A percentile compares a stretch with the other conserved stretches of the same genome.
Evolutionary conservation across 345 rosid species (phyloP).

Genomic region (Anacardium occidentale): DNA sequence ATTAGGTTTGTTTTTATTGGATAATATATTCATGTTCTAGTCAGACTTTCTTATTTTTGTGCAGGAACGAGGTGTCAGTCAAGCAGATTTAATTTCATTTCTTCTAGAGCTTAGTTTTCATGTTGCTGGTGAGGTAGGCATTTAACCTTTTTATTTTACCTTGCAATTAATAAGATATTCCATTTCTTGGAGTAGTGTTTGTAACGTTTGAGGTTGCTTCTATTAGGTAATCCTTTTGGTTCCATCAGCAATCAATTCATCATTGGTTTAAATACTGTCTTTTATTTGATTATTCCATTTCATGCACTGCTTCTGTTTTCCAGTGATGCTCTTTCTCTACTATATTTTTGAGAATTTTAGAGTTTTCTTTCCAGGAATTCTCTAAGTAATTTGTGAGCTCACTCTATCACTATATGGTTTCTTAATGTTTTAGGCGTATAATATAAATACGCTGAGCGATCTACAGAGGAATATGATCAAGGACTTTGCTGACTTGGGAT

Average conservation of each 20-base stretch:
- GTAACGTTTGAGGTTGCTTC: neutral
- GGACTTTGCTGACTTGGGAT: conserved; percentile 94
- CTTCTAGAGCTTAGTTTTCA: conserved; percentile 98
- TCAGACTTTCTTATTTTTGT: conserved; percentile 24
- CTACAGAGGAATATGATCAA: conserved; percentile 59
- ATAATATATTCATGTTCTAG: neutral
- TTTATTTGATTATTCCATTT: neutral
- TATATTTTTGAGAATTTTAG: conserved; percentile 10
- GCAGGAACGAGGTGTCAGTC: conserved; percentile 85
- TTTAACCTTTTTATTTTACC: neutral
- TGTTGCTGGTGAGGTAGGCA: conserved; percentile 74
- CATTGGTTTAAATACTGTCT: neutral
- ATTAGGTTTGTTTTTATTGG: neutral
- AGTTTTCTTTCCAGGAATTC: neutral
- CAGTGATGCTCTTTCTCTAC: neutral
- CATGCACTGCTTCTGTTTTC: neutral
- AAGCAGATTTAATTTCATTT: conserved; percentile 86
- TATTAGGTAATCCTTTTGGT: conserved; percentile 4
- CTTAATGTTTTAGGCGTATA: conserved; percentile 63
- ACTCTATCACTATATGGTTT: conserved; percentile 1
- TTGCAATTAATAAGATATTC: neutral
- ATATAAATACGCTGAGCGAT: conserved; percentile 71
- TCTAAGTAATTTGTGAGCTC: neutral
- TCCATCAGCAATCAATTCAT: neutral
- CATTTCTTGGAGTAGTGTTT: conserved; percentile 3